Evolutionary conservation across 2,329 filamentous ascomycete species (phyloP).

Genomic region (Fusarium siculi): DNA sequence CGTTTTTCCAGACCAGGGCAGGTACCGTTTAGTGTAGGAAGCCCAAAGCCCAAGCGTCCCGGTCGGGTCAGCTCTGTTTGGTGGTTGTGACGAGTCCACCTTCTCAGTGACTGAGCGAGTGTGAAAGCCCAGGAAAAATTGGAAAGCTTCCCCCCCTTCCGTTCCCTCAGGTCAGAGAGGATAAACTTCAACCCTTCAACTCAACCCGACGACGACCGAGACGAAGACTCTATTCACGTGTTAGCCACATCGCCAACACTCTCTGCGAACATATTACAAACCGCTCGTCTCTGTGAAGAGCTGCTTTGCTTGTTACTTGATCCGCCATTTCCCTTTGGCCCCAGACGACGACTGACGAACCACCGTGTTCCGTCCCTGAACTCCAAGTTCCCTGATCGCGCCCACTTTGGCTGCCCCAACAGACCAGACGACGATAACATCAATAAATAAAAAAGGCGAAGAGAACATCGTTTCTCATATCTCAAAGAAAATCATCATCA

Average conservation of each 20-base stretch:
- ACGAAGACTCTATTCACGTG: conserved; percentile 37
- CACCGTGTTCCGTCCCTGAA: conserved; percentile 38
- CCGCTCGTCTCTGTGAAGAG: conserved; percentile 28
- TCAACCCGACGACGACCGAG: conserved; percentile 44
- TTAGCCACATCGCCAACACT: conserved; percentile 42
- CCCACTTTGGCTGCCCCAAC: conserved; percentile 42
- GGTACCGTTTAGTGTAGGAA: conserved; percentile 18
- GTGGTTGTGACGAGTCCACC: conserved; percentile 11
- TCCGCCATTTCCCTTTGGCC: conserved; percentile 31
- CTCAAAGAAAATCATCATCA: neutral
- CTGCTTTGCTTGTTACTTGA: conserved; percentile 19
- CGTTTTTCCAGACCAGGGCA: conserved; percentile 22
- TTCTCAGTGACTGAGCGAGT: neutral
- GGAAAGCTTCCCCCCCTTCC: conserved; percentile 31
- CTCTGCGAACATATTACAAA: conserved; percentile 35
- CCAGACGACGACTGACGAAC: conserved; percentile 41
- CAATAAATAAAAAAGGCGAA: conserved; percentile 9
- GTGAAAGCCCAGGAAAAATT: conserved; percentile 22
- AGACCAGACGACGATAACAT: conserved; percentile 14
- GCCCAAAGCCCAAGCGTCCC: conserved; percentile 16
- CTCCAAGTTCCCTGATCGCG: conserved; percentile 42
- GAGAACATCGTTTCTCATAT: conserved; percentile 22
- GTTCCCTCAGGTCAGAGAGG: neutral
- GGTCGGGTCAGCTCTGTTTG: conserved; percentile 11
- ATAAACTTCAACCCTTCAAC: conserved; percentile 45